Conservation (phyloP, 495 filamentous ascomycete species). For the Penicillium angulare region DNA sequence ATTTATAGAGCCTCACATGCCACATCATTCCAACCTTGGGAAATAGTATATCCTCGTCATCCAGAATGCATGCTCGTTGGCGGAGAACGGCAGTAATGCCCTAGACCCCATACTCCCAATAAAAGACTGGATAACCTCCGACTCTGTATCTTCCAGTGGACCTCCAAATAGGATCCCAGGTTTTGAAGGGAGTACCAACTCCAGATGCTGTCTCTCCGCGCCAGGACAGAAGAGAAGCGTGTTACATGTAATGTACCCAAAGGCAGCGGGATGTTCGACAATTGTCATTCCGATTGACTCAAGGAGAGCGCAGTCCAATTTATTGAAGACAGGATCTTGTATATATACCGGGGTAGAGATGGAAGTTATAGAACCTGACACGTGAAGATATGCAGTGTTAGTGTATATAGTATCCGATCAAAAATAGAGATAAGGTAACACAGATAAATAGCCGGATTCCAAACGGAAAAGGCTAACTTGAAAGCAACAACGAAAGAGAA, state of each 20-base stretch:
- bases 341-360: slow-evolving; percentile 41
- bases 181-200: slow-evolving; percentile 25
- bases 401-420: too few relatives aligned
- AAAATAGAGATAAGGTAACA: too few relatives aligned
- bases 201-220: slow-evolving; percentile 39
- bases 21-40: too few relatives aligned
- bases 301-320: slow-evolving; percentile 59
- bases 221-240: slow-evolving; percentile 66
- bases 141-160: slow-evolving; percentile 34
- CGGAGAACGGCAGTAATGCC: slow-evolving; percentile 33
- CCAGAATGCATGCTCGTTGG: slow-evolving; percentile 44
- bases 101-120: slow-evolving; percentile 20
- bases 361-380: not conserved
- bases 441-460: too few relatives aligned
- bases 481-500: not conserved
- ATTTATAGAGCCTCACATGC: too few relatives aligned
- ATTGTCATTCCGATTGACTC: slow-evolving; percentile 49
- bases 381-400: too few relatives aligned
- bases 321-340: slow-evolving; percentile 72
- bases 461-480: not conserved
- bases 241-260: slow-evolving; percentile 46
- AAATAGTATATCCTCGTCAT: slow-evolving; percentile 39
- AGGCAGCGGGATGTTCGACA: slow-evolving; percentile 56
- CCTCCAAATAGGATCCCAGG: slow-evolving; percentile 37
- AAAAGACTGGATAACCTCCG: slow-evolving; percentile 26